A percentile compares a stretch with the other conserved stretches of the same genome.
These are phyloP conservation scores for Coprinellus micaceus DNA, from an alignment of 768 basidiomycete genomes.

Conservation along the genomic window DNA sequence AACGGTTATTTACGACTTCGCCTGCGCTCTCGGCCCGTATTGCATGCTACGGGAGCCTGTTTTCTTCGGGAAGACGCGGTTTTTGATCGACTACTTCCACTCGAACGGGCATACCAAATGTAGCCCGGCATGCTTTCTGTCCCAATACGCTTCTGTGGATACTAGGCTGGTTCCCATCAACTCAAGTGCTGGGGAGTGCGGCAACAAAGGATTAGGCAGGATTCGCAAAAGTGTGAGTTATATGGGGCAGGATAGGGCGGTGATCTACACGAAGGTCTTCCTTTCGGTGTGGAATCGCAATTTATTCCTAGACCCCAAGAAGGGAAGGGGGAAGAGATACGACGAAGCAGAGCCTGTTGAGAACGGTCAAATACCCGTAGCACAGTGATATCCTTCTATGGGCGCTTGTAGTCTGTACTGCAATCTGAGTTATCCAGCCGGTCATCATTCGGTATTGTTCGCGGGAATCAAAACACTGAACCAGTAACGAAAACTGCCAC, in stretches of 20 bases:
- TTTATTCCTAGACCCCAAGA: too few relatives aligned
- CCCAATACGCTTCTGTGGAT: constrained; percentile 23
- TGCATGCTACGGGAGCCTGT: constrained; percentile 14
- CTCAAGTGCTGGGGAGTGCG: constrained; percentile 30
- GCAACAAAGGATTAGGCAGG: constrained; percentile 22
- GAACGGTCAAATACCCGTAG: too few relatives aligned
- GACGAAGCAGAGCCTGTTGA: too few relatives aligned
- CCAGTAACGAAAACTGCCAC: too few relatives aligned
- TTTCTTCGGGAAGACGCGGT: constrained; percentile 30
- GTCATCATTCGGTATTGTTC: too few relatives aligned
- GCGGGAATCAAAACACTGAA: too few relatives aligned
- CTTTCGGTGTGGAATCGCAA: background rate
- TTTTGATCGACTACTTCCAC: constrained; percentile 33
- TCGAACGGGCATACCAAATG: constrained; percentile 31
- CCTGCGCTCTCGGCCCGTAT: constrained; percentile 17
- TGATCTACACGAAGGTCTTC: background rate
- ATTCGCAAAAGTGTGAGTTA: constrained; percentile 29
- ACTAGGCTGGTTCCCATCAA: constrained; percentile 23
- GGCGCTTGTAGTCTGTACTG: too few relatives aligned
- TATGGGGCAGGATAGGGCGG: constrained; percentile 14
- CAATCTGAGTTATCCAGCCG: too few relatives aligned
- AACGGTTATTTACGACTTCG: constrained; percentile 17
- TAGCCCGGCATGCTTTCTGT: constrained; percentile 24
- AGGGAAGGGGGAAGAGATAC: too few relatives aligned
- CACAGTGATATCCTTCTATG: too few relatives aligned